Evolutionary conservation across 306 rosid genomes (phyloP).

Genomic region (Sicyos edulis): DNA sequence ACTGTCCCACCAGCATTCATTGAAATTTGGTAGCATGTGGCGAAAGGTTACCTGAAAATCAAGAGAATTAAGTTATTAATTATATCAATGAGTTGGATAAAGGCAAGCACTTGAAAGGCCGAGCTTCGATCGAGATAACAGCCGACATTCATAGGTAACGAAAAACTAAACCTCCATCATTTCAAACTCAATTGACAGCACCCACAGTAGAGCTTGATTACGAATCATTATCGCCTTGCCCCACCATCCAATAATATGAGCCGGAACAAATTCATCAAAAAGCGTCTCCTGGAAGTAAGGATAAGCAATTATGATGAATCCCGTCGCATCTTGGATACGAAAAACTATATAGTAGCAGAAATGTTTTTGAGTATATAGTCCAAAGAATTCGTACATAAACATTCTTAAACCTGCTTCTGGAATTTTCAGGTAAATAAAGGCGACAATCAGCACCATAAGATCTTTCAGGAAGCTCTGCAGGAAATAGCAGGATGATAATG

Average conservation of each 20-base stretch:
- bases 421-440: slow-evolving; percentile 78
- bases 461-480: slow-evolving; percentile 92
- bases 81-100: slow-evolving; percentile 14
- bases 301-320: slow-evolving; percentile 15
- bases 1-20: slow-evolving; percentile 99
- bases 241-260: slow-evolving; percentile 99
- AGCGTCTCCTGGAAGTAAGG: slow-evolving; percentile 59
- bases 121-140: not conserved
- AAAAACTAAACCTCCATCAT: slow-evolving; percentile 70
- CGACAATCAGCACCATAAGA: slow-evolving; percentile 98
- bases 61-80: slow-evolving; percentile 19
- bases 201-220: slow-evolving; percentile 97
- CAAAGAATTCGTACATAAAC: slow-evolving; percentile 93
- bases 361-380: slow-evolving; percentile 23
- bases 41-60: slow-evolving; percentile 80
- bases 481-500: slow-evolving; percentile 20
- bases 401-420: slow-evolving; percentile 93
- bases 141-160: slow-evolving; percentile 14
- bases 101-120: not conserved
- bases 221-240: slow-evolving; percentile 98
- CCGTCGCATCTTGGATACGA: not conserved
- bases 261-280: slow-evolving; percentile 92
- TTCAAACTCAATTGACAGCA: slow-evolving; percentile 86
- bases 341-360: slow-evolving; percentile 18
- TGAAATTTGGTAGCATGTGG: slow-evolving; percentile 96